Percentiles rank a stretch among this genome's conserved stretches.
Evolutionary conservation across 805 yeast species (phyloP).

Genomic region (Lachancea nothofagi): DNA sequence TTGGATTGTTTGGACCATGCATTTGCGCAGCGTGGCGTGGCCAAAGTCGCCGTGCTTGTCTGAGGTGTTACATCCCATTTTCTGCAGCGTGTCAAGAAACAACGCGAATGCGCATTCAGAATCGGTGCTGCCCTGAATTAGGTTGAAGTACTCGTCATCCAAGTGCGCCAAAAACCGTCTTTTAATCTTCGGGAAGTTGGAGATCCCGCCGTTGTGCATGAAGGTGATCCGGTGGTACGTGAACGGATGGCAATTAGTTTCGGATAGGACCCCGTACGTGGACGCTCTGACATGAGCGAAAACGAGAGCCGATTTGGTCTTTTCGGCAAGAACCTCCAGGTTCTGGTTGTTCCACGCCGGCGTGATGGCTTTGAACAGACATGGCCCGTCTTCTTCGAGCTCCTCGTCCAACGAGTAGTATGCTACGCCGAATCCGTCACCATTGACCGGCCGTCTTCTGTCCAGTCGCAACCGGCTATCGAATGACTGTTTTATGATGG

Average conservation of each 20-base stretch:
- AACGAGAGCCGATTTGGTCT: conserved; percentile 76
- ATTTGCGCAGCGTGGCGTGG: conserved; percentile 55
- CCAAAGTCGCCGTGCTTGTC: conserved; percentile 43
- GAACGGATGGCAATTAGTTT: conserved; percentile 97
- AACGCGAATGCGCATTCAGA: conserved; percentile 93
- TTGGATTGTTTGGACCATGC: conserved; percentile 68
- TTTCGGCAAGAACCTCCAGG: conserved; percentile 75
- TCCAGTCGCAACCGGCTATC: conserved; percentile 86
- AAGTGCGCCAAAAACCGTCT: conserved; percentile 65
- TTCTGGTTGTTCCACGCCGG: conserved; percentile 98
- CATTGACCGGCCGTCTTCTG: conserved; percentile 86
- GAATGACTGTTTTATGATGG: conserved; percentile 92
- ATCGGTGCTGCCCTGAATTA: conserved; percentile 90
- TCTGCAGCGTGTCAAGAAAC: conserved; percentile 67
- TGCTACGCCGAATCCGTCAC: conserved; percentile 98
- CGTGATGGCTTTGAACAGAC: conserved; percentile 90
- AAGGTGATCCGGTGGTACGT: conserved; percentile 82
- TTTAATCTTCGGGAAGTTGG: conserved; percentile 69
- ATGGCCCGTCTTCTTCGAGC: conserved; percentile 63
- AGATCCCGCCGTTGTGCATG: conserved; percentile 95
- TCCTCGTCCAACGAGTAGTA: conserved; percentile 67
- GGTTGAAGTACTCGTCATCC: conserved; percentile 71
- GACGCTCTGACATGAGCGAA: conserved; percentile 97
- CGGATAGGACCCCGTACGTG: conserved; percentile 89
- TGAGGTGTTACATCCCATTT: conserved; percentile 69